A percentile compares a stretch with the other conserved stretches of the same genome.
Evolutionary conservation across 352 stramenopile genomes (phyloP).

Genomic region (Phytopythium montanum): DNA sequence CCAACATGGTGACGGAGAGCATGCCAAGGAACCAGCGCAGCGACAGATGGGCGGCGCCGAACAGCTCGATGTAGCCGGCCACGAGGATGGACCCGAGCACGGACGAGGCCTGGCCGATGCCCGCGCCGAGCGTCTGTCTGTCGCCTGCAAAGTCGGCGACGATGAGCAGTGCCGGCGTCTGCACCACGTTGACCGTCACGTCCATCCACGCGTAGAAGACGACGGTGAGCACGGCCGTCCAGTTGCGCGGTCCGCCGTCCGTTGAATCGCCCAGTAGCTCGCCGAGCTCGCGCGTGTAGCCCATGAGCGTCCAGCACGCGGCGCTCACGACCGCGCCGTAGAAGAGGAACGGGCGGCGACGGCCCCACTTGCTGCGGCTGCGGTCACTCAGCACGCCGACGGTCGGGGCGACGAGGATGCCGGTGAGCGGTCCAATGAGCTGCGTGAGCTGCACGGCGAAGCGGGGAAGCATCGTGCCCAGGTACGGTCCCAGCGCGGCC

Average conservation of each 20-base stretch:
- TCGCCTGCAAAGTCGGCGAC: constrained; percentile 76
- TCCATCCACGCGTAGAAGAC: constrained; percentile 86
- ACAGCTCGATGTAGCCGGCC: constrained; percentile 68
- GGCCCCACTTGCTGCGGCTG: constrained; percentile 44
- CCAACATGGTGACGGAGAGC: constrained; percentile 62
- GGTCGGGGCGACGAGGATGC: constrained; percentile 64
- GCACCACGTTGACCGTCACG: constrained; percentile 74
- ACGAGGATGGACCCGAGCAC: constrained; percentile 63
- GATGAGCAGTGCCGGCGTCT: constrained; percentile 66
- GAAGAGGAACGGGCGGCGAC: constrained; percentile 60
- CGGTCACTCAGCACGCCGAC: constrained; percentile 69
- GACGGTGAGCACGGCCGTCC: constrained; percentile 55
- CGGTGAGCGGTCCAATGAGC: constrained; percentile 62
- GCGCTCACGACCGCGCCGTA: constrained; percentile 59
- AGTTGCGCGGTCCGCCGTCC: constrained; percentile 25
- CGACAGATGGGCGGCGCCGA: constrained; percentile 61
- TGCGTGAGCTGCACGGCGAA: constrained; percentile 77
- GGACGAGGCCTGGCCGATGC: constrained; percentile 60
- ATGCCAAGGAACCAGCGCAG: constrained; percentile 68
- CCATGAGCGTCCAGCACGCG: constrained; percentile 70
- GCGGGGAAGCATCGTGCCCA: constrained; percentile 57
- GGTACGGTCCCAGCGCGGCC: constrained; percentile 62
- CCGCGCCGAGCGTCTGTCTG: constrained; percentile 55
- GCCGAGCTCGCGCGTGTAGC: constrained; percentile 63
- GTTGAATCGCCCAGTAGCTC: constrained; percentile 50